Evolutionary conservation across 306 rosid species (phyloP), one percentile per base, ranked within the genome.

Genomic region (Vigna radiata): DNA sequence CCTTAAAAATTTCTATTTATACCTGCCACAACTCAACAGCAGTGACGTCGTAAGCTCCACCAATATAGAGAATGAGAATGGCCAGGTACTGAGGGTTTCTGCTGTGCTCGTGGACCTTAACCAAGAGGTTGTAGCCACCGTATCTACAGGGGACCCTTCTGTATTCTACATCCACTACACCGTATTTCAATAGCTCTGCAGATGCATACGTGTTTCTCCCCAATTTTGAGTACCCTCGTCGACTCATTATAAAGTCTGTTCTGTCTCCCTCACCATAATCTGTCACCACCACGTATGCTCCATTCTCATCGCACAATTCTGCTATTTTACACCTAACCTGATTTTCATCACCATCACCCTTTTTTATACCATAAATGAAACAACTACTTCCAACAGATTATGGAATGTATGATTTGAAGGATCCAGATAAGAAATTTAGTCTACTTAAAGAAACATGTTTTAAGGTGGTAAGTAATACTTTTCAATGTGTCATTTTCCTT

Each of bases 21-120:
- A 92, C 98, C 92, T 72, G 88, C 91, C 87, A 92, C 47, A 87
- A 4, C 64, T 92, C 80, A 9, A 87, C 86, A 14, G 85, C 85
- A 13, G 83, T 80, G 79, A 92, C 55, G 58, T 95, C 98, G 9
- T 88, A 66, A 78, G 68, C 64, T 56, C 98, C 98, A 16, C 64
- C 86, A 0, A 86, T 86, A 65, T 90, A 83, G 16, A 85, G 70
- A 27, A 86, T 8, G 13, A 85, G 33, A 3, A 92, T 25, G 25
- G 97, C 93, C 18, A 95, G 77, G 85, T 95, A 95, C 15, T 36
- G 25, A 7, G 98, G 98, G 71, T 15, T 72, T 16, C 37, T 64
- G 85, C 98, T 95, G 4, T 77, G 68, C 14, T 88, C 90, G 18
- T 90, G 88, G 49, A 95, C 88, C 89, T 82, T 88, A 48, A 83